Evolutionary conservation across 2,329 filamentous ascomycete species (phyloP), one percentile per base, ranked within the genome.

Genomic region (Rutstroemia sp.): DNA sequence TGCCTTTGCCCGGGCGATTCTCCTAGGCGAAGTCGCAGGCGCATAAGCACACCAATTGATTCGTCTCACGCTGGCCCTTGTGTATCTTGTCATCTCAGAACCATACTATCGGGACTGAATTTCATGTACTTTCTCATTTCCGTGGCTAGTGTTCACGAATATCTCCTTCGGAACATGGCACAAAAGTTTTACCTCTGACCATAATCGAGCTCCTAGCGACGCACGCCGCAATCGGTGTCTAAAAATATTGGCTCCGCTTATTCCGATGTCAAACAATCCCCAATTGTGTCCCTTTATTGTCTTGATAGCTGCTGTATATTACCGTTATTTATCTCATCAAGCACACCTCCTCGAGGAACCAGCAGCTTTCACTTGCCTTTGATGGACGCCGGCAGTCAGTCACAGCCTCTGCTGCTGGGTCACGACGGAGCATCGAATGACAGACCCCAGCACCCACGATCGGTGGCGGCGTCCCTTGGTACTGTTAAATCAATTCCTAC

Each of bases 401-500:
- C 19, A 38, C 47, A 3, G 41, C 30, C 0, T 12, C 41, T n/a
- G 7, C 27, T 41, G n/a, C 23, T 7, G 25, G 25, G 25, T 27
- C 25, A 27, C 7, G 25, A 27, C 7, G 25, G 25, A 6, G 25
- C 25, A 27, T 27, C 25, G 5, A 6, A 27, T 27, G 25, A 27
- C 25, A 27, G 25, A 27, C 2, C 25, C 25, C 9, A 19, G 19
- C 45, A 16, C 16, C 16, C n/a, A 47, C 12, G 44, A 14, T 14
- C 5, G 19, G n/a, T 9, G 45, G 16, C 25, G 16, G 9, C 25
- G 19, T 47, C 23, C 61, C 61, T 61, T 5, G 50, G 58, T 9
- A 57, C 54, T 25, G 16, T 65, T 16, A 38, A 48, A 44, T 57
- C 64, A 3, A 46, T 60, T 16, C 64, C 63, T 16, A 25, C 50